phyloP scores from a whole-genome alignment of 2,329 filamentous ascomycete genomes.

The Hortaea sp. region DNA sequence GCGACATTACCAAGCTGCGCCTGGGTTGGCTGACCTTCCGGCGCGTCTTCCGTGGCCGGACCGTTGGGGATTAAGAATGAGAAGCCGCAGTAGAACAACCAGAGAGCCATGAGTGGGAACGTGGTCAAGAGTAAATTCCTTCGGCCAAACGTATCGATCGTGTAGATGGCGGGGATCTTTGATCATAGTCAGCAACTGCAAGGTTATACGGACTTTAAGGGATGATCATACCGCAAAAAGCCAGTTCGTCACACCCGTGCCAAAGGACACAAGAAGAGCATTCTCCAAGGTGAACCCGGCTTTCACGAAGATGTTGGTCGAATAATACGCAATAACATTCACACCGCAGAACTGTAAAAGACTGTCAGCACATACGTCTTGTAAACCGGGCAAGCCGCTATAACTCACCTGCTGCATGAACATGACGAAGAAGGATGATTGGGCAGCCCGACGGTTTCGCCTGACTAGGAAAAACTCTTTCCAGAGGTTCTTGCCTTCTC shows the following conservation, averaged over 20 bases:
- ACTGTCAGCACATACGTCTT: too few relatives aligned
- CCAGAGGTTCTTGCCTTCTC: background rate
- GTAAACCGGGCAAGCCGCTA: too few relatives aligned
- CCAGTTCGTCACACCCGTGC: slow-evolving; percentile 23
- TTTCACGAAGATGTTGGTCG: slow-evolving; percentile 18
- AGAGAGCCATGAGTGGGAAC: slow-evolving; percentile 39
- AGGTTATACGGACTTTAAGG: slow-evolving; percentile 22
- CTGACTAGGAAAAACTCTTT: background rate
- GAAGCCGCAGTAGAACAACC: slow-evolving; percentile 35
- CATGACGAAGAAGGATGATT: slow-evolving; percentile 10
- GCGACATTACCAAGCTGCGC: slow-evolving; percentile 22
- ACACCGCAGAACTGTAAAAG: slow-evolving; percentile 15
- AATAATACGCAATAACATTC: slow-evolving; percentile 25
- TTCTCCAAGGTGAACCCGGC: slow-evolving; percentile 15
- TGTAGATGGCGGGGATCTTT: slow-evolving; percentile 35
- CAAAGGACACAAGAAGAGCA: slow-evolving; percentile 22
- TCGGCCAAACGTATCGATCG: slow-evolving; percentile 37
- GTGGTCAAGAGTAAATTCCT: slow-evolving; percentile 31
- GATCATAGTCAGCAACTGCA: slow-evolving; percentile 25
- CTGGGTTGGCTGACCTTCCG: slow-evolving; percentile 24
- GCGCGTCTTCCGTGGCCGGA: slow-evolving; percentile 12
- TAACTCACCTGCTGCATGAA: slow-evolving; percentile 15
- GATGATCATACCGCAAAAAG: slow-evolving; percentile 26
- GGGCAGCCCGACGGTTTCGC: background rate
- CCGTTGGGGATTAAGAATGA: slow-evolving; percentile 28